Conservation (phyloP, 2,329 filamentous ascomycete species). For the Ampelomyces quisqualis region DNA sequence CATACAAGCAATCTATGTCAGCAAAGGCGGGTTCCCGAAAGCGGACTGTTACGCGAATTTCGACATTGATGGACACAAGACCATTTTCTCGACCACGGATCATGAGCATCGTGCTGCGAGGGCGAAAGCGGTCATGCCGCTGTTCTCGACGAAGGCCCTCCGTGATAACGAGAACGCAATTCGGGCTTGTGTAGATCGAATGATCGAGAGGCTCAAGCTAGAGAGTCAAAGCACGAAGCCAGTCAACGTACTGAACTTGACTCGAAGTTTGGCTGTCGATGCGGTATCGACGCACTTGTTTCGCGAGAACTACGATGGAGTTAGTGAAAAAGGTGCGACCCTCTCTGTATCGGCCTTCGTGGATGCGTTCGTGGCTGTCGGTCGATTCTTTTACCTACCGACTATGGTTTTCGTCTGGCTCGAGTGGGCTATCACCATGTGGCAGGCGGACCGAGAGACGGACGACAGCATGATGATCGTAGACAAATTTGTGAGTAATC, state of each 20-base stretch:
- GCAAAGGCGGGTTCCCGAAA: conserved; percentile 57
- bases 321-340: conserved; percentile 39
- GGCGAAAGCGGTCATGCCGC: conserved; percentile 52
- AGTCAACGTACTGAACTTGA: conserved; percentile 54
- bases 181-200: conserved; percentile 46
- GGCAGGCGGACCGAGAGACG: conserved; percentile 37
- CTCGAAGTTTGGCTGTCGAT: conserved; percentile 55
- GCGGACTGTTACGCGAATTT: conserved; percentile 57
- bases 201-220: conserved; percentile 45
- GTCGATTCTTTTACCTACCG: conserved; percentile 57
- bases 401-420: conserved; percentile 45
- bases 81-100: conserved; percentile 55
- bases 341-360: conserved; percentile 54
- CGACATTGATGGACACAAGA: conserved; percentile 57
- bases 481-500: conserved; percentile 46
- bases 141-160: conserved; percentile 54
- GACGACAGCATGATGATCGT: conserved; percentile 44
- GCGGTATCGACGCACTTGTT: conserved; percentile 58
- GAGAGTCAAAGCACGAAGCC: conserved; percentile 33
- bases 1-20: conserved; percentile 53
- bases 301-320: conserved; percentile 52
- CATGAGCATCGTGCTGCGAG: conserved; percentile 46
- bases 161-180: conserved; percentile 44
- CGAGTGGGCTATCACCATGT: conserved; percentile 42
- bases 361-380: conserved; percentile 57